These are phyloP conservation scores for Sarocladium kiliense DNA, from an alignment of 2,329 filamentous ascomycete species.

Conservation along the genomic window DNA sequence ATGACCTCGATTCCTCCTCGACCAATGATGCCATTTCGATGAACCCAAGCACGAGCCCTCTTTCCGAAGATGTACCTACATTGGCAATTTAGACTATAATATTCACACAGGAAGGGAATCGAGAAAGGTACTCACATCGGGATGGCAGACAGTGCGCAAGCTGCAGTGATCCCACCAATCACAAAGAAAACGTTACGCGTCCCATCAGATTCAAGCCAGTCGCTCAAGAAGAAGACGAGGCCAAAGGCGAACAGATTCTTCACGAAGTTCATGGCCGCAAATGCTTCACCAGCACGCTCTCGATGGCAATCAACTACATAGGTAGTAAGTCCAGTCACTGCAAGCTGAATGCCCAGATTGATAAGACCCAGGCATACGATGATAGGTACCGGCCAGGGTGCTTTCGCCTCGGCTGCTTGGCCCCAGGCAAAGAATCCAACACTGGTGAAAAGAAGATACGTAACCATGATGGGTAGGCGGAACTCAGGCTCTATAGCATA, in stretches of 20 bases:
- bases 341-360: conserved; percentile 29
- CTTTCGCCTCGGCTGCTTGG: not conserved
- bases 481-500: not conserved
- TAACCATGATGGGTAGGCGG: conserved; percentile 2
- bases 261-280: conserved; percentile 32
- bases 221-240: conserved; percentile 32
- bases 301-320: conserved; percentile 34
- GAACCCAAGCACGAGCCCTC: conserved; percentile 3
- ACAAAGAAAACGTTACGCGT: not conserved
- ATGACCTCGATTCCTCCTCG: conserved; percentile 4
- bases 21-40: not conserved
- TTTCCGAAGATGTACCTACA: conserved; percentile 5
- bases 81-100: not conserved
- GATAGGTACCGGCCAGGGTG: conserved; percentile 21
- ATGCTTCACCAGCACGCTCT: conserved; percentile 29
- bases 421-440: conserved; percentile 6
- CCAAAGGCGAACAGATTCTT: conserved; percentile 34
- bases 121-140: not conserved
- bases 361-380: conserved; percentile 29
- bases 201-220: conserved; percentile 32
- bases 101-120: not conserved
- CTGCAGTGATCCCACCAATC: not conserved
- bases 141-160: not conserved
- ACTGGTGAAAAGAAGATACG: not conserved
- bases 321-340: conserved; percentile 29